Evolutionary conservation across 108 stramenopile species (phyloP).

Genomic region (Aurantiochytrium sp.): DNA sequence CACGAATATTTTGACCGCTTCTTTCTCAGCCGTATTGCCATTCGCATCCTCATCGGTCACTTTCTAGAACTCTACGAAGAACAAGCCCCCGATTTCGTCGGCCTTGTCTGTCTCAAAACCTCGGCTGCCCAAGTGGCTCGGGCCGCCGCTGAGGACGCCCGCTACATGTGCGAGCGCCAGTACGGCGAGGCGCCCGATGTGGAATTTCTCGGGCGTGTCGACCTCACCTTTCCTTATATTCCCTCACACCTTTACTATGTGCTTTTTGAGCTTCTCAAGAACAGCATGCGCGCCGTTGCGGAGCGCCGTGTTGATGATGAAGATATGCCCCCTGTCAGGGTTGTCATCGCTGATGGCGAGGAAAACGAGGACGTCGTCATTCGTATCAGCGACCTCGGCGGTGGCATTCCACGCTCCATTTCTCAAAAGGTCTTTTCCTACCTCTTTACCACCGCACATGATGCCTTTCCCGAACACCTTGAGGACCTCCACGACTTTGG

Average conservation of each 20-base stretch:
- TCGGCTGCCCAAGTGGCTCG: conserved; percentile 89
- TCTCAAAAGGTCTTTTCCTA: conserved; percentile 85
- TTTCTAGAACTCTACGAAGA: conserved; percentile 70
- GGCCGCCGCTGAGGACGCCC: conserved; percentile 89
- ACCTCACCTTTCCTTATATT: conserved; percentile 82
- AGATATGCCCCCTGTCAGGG: conserved; percentile 69
- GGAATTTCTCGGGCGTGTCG: conserved; percentile 79
- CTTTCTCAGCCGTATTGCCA: conserved; percentile 91
- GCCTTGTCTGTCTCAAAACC: conserved; percentile 52
- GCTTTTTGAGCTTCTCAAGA: conserved; percentile 89
- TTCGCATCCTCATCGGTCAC: conserved; percentile 95
- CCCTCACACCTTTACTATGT: conserved; percentile 91
- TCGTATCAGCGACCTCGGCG: conserved; percentile 89
- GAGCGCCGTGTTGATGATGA: conserved; percentile 82
- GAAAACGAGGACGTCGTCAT: conserved; percentile 98
- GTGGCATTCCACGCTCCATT: conserved; percentile 85
- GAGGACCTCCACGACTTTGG: conserved; percentile 63
- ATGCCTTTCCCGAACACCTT: background rate
- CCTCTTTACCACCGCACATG: conserved; percentile 74
- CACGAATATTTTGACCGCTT: conserved; percentile 93
- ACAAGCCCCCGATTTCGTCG: conserved; percentile 69
- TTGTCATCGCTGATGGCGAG: conserved; percentile 85
- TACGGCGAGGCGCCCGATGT: conserved; percentile 99
- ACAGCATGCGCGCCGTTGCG: conserved; percentile 84
- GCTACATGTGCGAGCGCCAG: conserved; percentile 89